phyloP scores from a whole-genome alignment of 2,329 filamentous ascomycete species.

The Exophiala spinifera region DNA sequence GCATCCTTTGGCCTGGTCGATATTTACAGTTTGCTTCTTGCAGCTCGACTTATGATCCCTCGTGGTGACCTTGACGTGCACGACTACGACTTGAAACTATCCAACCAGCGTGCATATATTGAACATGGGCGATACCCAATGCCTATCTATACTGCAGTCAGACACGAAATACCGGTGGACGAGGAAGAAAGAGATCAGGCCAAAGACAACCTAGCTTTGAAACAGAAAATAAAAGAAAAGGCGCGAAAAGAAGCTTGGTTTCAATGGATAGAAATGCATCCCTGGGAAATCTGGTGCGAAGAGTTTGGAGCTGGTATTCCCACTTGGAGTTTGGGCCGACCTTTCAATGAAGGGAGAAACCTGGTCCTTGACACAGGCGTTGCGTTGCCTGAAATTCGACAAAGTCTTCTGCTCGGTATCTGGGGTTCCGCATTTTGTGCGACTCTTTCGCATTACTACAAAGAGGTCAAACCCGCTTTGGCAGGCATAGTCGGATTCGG shows the following conservation, averaged over 20 bases:
- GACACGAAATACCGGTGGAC: constrained; percentile 83
- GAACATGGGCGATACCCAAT: constrained; percentile 77
- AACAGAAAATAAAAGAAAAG: constrained; percentile 43
- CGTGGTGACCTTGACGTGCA: constrained; percentile 76
- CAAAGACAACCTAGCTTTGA: constrained; percentile 31
- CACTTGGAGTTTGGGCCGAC: constrained; percentile 85
- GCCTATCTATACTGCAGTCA: constrained; percentile 92
- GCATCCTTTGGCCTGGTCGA: constrained; percentile 90
- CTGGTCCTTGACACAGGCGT: constrained; percentile 61
- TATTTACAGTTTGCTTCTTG: constrained; percentile 82
- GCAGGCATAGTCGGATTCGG: constrained; percentile 70
- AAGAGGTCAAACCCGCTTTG: constrained; percentile 81
- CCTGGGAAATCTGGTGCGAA: constrained; percentile 93
- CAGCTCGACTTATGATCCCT: constrained; percentile 79
- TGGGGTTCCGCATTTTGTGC: constrained; percentile 97
- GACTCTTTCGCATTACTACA: constrained; percentile 92
- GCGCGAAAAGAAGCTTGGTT: constrained; percentile 76
- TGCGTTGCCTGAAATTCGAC: constrained; percentile 76
- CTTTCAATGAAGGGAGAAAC: constrained; percentile 70
- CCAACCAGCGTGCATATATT: constrained; percentile 74
- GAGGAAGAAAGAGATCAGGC: constrained; percentile 41
- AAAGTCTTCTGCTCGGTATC: constrained; percentile 85
- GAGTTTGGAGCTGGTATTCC: constrained; percentile 89
- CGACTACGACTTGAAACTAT: constrained; percentile 81
- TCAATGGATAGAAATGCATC: constrained; percentile 95